Conservation (phyloP, 2,329 filamentous ascomycete genomes). For the Hymenotorrendiella dingleyae region DNA sequence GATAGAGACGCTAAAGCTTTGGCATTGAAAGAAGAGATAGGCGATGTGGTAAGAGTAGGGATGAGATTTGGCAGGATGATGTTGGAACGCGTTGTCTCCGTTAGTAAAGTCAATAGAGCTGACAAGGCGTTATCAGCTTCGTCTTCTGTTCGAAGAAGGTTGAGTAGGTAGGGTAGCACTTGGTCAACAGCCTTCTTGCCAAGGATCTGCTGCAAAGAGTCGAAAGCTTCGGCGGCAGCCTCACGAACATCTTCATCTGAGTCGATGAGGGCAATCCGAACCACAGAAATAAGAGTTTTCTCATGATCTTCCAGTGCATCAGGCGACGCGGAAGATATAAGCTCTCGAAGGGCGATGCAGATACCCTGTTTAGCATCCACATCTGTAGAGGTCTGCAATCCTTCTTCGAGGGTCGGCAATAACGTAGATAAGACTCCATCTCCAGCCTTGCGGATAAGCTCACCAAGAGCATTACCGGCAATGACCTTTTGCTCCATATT, state of each 20-base stretch:
- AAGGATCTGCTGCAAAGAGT: conserved; percentile 85
- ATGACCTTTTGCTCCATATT: conserved; percentile 99
- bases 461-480: conserved; percentile 91
- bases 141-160: conserved; percentile 76
- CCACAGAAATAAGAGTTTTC: conserved; percentile 88
- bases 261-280: conserved; percentile 88
- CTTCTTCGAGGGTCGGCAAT: conserved; percentile 86
- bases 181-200: conserved; percentile 95
- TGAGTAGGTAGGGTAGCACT: conserved; percentile 87
- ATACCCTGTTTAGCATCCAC: conserved; percentile 95
- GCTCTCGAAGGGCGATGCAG: conserved; percentile 88
- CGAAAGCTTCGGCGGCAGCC: conserved; percentile 93
- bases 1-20: conserved; percentile 88
- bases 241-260: conserved; percentile 85
- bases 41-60: conserved; percentile 82
- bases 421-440: conserved; percentile 85
- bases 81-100: conserved; percentile 87
- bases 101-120: conserved; percentile 87
- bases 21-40: conserved; percentile 92
- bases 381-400: conserved; percentile 80
- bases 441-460: conserved; percentile 93
- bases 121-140: conserved; percentile 89
- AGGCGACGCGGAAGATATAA: conserved; percentile 81
- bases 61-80: conserved; percentile 95
- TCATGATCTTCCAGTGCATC: conserved; percentile 93